Conservation (phyloP, 768 basidiomycete genomes). For the Tylopilus plumbeoviolaceoides region DNA sequence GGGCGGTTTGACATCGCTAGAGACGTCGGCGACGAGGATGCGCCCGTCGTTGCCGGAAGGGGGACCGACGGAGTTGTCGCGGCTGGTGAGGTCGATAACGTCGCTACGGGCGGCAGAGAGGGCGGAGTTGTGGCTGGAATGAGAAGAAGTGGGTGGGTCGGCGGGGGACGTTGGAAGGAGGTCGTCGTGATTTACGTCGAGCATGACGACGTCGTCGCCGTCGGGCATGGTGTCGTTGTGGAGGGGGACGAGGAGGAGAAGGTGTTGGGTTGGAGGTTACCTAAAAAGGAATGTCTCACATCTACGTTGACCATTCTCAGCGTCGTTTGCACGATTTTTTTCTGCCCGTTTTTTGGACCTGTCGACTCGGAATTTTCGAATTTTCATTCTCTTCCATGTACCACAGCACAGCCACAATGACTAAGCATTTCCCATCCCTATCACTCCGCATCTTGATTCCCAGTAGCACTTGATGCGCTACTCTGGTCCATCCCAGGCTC, state of each 20-base stretch:
- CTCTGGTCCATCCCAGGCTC: no score
- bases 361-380: slow-evolving; percentile 27
- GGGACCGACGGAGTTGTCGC: slow-evolving; percentile 27
- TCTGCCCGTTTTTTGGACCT: slow-evolving; percentile 18
- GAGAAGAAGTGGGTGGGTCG: slow-evolving; percentile 9
- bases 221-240: slow-evolving; percentile 11
- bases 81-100: slow-evolving; percentile 28
- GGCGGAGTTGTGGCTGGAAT: slow-evolving; percentile 16
- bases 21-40: slow-evolving; percentile 12
- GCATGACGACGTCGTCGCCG: slow-evolving; percentile 31
- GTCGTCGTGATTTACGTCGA: slow-evolving; percentile 11
- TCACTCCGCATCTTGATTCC: no score
- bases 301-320: slow-evolving; percentile 25
- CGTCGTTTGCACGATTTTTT: slow-evolving; percentile 27
- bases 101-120: slow-evolving; percentile 16
- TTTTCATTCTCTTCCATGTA: no score
- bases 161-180: not conserved
- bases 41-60: slow-evolving; percentile 13
- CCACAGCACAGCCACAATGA: slow-evolving; percentile 19
- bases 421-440: slow-evolving; percentile 22
- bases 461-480: no score
- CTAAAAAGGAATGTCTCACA: slow-evolving; percentile 36
- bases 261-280: slow-evolving; percentile 32
- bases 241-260: slow-evolving; percentile 27
- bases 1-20: slow-evolving; percentile 25